Base-by-base conservation (phyloP, 176 grass and related monocot genomes). In the Bromus sterilis region DNA sequence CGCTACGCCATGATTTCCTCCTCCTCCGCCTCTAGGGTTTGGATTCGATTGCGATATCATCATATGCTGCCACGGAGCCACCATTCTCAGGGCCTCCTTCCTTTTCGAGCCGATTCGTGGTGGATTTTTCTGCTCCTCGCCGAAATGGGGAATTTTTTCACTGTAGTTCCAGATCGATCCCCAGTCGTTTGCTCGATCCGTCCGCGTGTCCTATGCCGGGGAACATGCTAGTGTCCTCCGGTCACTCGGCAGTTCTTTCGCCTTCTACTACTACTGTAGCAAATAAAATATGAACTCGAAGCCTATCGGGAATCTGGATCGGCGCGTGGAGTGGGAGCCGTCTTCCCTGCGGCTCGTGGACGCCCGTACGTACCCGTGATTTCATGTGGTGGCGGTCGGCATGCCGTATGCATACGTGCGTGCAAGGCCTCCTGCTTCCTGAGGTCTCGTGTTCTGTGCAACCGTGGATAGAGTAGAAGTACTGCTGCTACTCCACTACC, bases 131-230 rank as follows among this genome's bases (percentile, higher is more conserved):
- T 4, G 18, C 4, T 60, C 6, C 6, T 37, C 7, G 6, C 36
- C 6, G 4, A 16, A 81, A 86, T 86, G 83, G 84, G 88, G 84
- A 86, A 74, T 90, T 90, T 81, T 86, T 90, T 41, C 49, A 83
- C 88, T 83, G 88, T 90, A 86, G 73, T 51, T 74, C 5, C 60
- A 41, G 11, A 51, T 83, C 63, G 65, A 82, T 89, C 63, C 30
- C 64, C 34, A 9, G 2, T 53, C 37, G 55, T 25, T 16, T 30
- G 18, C 55, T 37, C 21, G 28, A 60, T 66, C 29, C 18, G 26
- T 39, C 21, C 1, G 57, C 26, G 46, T 11, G 43, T 81, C 28
- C 7, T 13, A 3, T 59, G 60, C 37, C 13, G 26, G 61, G 26
- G 61, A 41, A 15, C 76, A 58, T 33, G 6, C 70, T 20, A 9